Percentiles rank a stretch among this genome's conserved stretches.
Conservation (phyloP, 352 stramenopile genomes). For the Phytophthora sansomeana region DNA sequence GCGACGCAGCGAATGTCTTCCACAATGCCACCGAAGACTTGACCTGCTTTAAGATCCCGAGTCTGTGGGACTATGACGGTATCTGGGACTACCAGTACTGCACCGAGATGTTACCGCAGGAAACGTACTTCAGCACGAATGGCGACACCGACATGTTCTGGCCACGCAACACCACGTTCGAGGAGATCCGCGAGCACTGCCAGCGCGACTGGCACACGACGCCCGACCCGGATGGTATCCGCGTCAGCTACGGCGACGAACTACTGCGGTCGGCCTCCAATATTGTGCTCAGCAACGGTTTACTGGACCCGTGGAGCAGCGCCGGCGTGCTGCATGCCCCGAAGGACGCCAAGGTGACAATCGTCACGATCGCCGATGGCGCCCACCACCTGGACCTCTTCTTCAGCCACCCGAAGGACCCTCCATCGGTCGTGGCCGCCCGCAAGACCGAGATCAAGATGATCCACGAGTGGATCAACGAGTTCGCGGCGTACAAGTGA, state of each 20-base stretch:
- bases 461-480: conserved; percentile 87
- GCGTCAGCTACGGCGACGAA: conserved; percentile 77
- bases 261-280: conserved; percentile 82
- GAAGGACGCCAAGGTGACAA: conserved; percentile 57
- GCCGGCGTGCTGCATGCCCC: conserved; percentile 82
- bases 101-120: conserved; percentile 91
- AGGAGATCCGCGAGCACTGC: conserved; percentile 70
- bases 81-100: conserved; percentile 95
- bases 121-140: conserved; percentile 91
- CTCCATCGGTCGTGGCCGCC: conserved; percentile 72
- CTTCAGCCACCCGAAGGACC: conserved; percentile 91
- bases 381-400: conserved; percentile 94
- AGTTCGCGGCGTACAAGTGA: conserved; percentile 59
- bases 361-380: conserved; percentile 81
- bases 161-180: conserved; percentile 67
- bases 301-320: conserved; percentile 94
- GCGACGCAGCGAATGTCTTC: conserved; percentile 84
- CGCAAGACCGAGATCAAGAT: conserved; percentile 80
- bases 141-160: conserved; percentile 95
- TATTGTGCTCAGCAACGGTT: conserved; percentile 96
- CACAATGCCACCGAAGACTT: conserved; percentile 89
- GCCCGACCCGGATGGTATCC: conserved; percentile 80
- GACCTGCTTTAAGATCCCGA: conserved; percentile 78
- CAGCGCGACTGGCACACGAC: conserved; percentile 67
- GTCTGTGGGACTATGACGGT: conserved; percentile 78